Conservation (phyloP, 75 land plant genomes). For the Sequoia sempervirens region DNA sequence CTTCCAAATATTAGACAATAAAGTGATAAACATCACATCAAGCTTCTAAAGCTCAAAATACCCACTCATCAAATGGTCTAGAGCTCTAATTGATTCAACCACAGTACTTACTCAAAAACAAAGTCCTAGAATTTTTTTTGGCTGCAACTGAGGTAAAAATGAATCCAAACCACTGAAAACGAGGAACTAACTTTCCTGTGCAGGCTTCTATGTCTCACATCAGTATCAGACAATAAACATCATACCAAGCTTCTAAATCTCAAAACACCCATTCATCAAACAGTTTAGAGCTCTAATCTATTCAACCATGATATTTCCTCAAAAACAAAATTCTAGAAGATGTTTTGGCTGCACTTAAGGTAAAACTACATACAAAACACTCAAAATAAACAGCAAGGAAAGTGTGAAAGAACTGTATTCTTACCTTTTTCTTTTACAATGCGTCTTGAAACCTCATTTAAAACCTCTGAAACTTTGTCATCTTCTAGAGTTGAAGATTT, state of each 20-base stretch:
- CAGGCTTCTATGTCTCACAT: not conserved
- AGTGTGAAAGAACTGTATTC: no score
- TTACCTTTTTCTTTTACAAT: conserved; percentile 85
- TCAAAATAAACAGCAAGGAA: no score
- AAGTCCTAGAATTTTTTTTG: not conserved
- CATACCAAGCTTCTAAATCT: not conserved
- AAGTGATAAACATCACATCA: not conserved
- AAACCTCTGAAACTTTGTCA: conserved; percentile 65
- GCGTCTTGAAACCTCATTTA: conserved; percentile 82
- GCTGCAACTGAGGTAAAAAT: not conserved
- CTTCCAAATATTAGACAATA: not conserved
- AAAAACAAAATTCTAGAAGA: not conserved
- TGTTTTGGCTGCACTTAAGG: no score
- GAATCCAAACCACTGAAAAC: no score
- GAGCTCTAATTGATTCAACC: not conserved
- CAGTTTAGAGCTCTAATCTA: not conserved
- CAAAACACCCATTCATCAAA: not conserved
- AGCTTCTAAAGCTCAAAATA: not conserved
- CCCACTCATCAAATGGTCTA: not conserved
- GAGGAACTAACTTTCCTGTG: not conserved
- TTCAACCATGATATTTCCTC: not conserved
- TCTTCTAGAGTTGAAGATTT: conserved; percentile 74
- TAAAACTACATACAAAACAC: no score
- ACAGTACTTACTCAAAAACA: not conserved
- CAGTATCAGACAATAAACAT: not conserved